These are phyloP conservation scores for Rutstroemia sp. DNA, from an alignment of 2,329 filamentous ascomycete genomes.

Conservation along the genomic window DNA sequence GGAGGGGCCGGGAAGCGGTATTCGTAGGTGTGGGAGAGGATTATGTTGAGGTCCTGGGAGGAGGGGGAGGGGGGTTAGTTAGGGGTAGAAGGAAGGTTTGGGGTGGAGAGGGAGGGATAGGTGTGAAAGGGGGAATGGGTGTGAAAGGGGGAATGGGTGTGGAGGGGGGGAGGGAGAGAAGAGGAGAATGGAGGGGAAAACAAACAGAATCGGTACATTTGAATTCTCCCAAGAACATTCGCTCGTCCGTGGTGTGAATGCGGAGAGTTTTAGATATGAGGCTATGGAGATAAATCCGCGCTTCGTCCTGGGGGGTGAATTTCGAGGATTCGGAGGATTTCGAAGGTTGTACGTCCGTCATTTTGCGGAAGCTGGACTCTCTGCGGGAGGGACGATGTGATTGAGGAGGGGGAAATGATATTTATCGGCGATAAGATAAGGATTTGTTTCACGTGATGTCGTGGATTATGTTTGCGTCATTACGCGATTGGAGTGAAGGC, in stretches of 20 bases:
- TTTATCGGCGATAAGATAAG: slow-evolving; percentile 12
- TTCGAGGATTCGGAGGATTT: neutral
- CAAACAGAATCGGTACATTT: slow-evolving; percentile 89
- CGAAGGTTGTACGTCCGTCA: neutral
- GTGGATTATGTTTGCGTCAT: slow-evolving; percentile 4
- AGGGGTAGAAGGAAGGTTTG: neutral
- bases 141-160: neutral
- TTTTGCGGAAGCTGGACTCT: neutral
- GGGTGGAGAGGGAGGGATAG: slow-evolving; percentile 38
- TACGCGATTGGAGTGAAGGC: neutral
- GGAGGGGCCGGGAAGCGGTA: slow-evolving; percentile 66
- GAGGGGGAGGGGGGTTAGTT: neutral
- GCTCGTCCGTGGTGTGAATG: slow-evolving; percentile 71
- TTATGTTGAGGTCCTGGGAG: slow-evolving; percentile 73
- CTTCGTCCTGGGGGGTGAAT: slow-evolving; percentile 36
- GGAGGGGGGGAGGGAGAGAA: neutral
- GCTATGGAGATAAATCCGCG: slow-evolving; percentile 49
- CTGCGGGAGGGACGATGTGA: neutral
- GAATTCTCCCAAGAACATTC: slow-evolving; percentile 83
- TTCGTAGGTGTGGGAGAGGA: slow-evolving; percentile 80
- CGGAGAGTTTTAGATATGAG: slow-evolving; percentile 75
- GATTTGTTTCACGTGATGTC: neutral
- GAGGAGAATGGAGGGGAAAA: slow-evolving; percentile 17
- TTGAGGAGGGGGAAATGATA: neutral
- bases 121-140: neutral